These are phyloP conservation scores for Kuraishia ogatae DNA, from an alignment of 805 yeast genomes.

Conservation along the genomic window DNA sequence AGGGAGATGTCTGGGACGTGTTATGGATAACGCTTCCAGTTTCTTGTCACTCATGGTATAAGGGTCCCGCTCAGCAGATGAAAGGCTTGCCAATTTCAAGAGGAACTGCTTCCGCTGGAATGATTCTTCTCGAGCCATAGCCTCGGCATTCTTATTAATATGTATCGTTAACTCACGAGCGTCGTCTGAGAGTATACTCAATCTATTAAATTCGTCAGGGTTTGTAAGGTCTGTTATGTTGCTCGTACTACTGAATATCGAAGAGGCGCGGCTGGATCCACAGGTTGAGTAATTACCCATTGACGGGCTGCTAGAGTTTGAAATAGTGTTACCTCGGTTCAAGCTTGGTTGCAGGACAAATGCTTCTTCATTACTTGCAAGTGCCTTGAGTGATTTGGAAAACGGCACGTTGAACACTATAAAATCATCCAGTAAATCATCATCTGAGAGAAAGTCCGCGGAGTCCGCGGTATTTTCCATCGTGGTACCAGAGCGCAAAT, in stretches of 20 bases:
- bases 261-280: conserved; percentile 34
- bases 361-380: conserved; percentile 26
- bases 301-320: not conserved
- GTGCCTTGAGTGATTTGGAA: conserved; percentile 40
- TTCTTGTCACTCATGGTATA: no score
- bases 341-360: conserved; percentile 7
- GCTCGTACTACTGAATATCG: conserved; percentile 27
- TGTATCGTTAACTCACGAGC: conserved; percentile 23
- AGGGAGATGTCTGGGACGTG: conserved; percentile 54
- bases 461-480: not conserved
- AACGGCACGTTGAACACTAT: conserved; percentile 59
- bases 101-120: conserved; percentile 21
- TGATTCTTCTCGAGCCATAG: conserved; percentile 25
- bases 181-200: conserved; percentile 22
- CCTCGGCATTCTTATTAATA: conserved; percentile 21
- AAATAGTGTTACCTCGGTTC: not conserved
- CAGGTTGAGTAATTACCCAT: conserved; percentile 14
- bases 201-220: conserved; percentile 7
- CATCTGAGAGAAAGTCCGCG: conserved; percentile 34
- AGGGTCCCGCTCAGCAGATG: not conserved
- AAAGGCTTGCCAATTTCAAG: conserved; percentile 6
- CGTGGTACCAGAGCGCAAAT: not conserved
- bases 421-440: conserved; percentile 42
- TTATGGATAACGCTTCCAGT: not conserved
- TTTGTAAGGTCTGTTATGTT: conserved; percentile 13